Evolutionary conservation across 129 eudicot genomes (phyloP), one percentile per base, ranked within the genome.

Genomic region (Cynara cardunculus): DNA sequence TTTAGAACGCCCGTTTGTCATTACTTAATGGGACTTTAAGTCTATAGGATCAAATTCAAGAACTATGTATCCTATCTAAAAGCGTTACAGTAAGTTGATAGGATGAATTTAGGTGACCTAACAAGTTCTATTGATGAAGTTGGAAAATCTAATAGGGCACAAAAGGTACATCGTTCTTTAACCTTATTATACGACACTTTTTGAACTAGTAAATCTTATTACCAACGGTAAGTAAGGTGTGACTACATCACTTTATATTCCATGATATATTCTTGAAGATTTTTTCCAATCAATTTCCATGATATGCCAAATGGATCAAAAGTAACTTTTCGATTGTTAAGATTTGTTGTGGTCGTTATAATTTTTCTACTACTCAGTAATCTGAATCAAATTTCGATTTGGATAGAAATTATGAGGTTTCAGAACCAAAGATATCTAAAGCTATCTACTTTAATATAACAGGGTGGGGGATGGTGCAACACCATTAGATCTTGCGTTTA

Each of bases 391-490:
- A 14, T 53, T 11, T 28, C 16, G n/a, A 65, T 21, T 53, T 25
- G 67, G 4, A 39, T 41, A 35, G 28, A 80, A 49, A 65, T 32
- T 22, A 30, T 30, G 34, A 34, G 39, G 9, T 34, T 34, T 34
- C 39, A 5, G 9, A 34, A 5, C 39, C 1, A 34, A 32, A 34
- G 30, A 53, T 16, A 16, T 18, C 7, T 14, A 16, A 3, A 39
- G 41, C 41, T 35, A 35, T 35, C 41, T 5, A 46, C 61, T 46
- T 46, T 4, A 18, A 35, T 80, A 61, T 81, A 78, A 61, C 87
- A 96, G 99, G 99, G 99, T 83, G 99, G 99, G 83, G 99, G 99
- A 70, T 96, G 99, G 99, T 96, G 99, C 83, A 91, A 96, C 89
- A 89, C 81, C 24, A 28, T 87, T 30, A 85, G 92, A 82, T 65